These are phyloP conservation scores for Cochlearia excelsa DNA, from an alignment of 345 rosid species.

Conservation along the genomic window DNA sequence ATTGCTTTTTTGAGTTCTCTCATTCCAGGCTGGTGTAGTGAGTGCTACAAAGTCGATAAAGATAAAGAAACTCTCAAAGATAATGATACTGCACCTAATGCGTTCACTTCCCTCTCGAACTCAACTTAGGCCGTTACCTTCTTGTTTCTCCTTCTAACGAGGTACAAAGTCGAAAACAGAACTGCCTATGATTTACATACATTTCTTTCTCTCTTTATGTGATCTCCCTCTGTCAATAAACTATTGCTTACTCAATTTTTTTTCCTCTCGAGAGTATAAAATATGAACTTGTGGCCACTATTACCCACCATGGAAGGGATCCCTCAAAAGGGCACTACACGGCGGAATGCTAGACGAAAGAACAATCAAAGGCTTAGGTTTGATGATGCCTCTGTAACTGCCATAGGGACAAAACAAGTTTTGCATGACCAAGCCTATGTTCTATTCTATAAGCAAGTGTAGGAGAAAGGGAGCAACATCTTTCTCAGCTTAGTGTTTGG, in stretches of 20 bases:
- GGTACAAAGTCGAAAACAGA: conserved; percentile 41
- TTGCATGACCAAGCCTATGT: too few species aligned
- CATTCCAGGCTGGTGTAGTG: conserved; percentile 67
- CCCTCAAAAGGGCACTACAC: conserved; percentile 95
- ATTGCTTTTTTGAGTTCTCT: conserved; percentile 22
- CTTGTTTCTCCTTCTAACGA: conserved; percentile 60
- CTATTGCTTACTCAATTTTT: conserved; percentile 1
- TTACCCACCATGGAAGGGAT: conserved; percentile 92
- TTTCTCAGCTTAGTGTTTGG: conserved; percentile 2
- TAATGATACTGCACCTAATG: conserved; percentile 90
- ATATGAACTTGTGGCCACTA: conserved; percentile 86
- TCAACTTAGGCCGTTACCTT: conserved; percentile 46
- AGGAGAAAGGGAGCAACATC: conserved; percentile 2
- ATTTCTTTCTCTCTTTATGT: conserved; percentile 8
- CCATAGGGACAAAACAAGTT: conserved; percentile 56
- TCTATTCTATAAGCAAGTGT: too few species aligned
- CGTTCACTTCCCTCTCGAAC: conserved; percentile 33
- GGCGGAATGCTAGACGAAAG: conserved; percentile 60
- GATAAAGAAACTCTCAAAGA: conserved; percentile 78
- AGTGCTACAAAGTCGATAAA: conserved; percentile 76
- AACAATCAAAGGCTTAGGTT: conserved; percentile 80
- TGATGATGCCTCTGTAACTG: conserved; percentile 74
- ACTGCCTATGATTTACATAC: background rate
- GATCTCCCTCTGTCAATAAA: conserved; percentile 17
- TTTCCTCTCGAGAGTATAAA: conserved; percentile 54